phyloP scores from a whole-genome alignment of 2,329 filamentous ascomycete genomes.

The Ploettnerulaceae sp. region DNA sequence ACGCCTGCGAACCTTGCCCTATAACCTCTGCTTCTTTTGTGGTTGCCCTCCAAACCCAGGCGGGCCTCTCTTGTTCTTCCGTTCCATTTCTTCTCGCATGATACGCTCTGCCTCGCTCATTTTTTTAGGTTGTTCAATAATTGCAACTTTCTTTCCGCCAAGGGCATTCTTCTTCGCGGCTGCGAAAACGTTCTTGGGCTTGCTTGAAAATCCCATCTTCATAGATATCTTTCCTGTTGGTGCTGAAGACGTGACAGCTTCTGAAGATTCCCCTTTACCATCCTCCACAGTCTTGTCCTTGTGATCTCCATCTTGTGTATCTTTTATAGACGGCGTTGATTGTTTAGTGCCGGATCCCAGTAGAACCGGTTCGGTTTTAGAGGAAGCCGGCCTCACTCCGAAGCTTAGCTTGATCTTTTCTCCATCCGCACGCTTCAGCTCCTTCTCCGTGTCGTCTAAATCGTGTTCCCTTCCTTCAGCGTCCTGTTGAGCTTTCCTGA shows the following conservation, averaged over 20 bases:
- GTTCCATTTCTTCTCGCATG: conserved; percentile 79
- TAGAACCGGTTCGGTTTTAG: conserved; percentile 17
- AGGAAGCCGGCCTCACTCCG: conserved; percentile 38
- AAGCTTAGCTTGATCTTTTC: conserved; percentile 72
- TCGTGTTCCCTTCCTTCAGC: conserved; percentile 43
- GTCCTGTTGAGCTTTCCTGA: conserved; percentile 65
- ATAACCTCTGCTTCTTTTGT: conserved; percentile 52
- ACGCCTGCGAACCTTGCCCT: conserved; percentile 15
- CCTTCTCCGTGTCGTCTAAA: conserved; percentile 41
- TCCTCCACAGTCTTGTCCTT: neutral
- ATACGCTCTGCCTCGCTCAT: conserved; percentile 86
- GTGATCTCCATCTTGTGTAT: neutral
- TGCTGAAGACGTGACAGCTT: conserved; percentile 17
- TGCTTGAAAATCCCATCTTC: conserved; percentile 60
- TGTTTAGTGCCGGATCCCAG: neutral
- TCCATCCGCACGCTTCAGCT: conserved; percentile 60
- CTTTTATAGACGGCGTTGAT: neutral
- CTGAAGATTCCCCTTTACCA: conserved; percentile 7
- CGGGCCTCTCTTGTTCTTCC: conserved; percentile 54
- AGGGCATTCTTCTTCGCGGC: conserved; percentile 65
- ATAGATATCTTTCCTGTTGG: conserved; percentile 49
- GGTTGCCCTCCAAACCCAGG: conserved; percentile 43
- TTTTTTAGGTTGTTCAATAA: conserved; percentile 64
- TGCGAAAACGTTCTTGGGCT: conserved; percentile 73
- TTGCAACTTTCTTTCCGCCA: conserved; percentile 56